Conservation (phyloP, 164 flowering plant species). For the Houttuynia cordata region DNA sequence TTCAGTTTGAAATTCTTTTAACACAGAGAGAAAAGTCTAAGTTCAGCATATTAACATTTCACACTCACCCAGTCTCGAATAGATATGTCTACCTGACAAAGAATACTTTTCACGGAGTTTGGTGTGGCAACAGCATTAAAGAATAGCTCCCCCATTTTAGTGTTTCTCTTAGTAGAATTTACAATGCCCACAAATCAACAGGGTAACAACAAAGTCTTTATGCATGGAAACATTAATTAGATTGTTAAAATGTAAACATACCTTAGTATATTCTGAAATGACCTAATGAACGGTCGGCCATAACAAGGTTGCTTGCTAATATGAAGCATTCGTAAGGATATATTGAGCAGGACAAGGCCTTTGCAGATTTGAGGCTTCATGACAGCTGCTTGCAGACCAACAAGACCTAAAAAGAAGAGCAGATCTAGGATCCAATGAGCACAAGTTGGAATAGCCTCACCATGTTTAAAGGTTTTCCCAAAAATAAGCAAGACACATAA, state of each 20-base stretch:
- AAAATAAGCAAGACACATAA: neutral
- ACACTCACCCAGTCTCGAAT: neutral
- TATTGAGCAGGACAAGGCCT: conserved; percentile 71
- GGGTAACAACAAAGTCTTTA: neutral
- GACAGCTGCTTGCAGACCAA: conserved; percentile 94
- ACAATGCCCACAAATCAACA: neutral
- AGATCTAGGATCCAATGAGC: neutral
- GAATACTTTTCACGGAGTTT: conserved; percentile 70
- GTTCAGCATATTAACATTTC: neutral
- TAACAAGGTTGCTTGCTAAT: conserved; percentile 86
- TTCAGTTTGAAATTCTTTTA: too few species aligned
- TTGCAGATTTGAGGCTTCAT: conserved; percentile 57
- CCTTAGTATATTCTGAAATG: conserved; percentile 80
- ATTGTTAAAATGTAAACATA: conserved; percentile 8
- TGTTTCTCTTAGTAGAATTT: conserved; percentile 41
- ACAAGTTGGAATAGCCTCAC: neutral
- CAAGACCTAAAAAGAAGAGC: conserved; percentile 40
- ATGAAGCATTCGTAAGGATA: conserved; percentile 91
- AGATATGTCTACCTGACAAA: conserved; percentile 53
- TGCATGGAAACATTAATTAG: neutral
- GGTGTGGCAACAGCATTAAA: conserved; percentile 68
- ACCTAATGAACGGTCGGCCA: conserved; percentile 71
- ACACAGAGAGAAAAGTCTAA: too few species aligned
- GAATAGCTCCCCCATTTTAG: conserved; percentile 58
- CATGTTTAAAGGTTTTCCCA: neutral